Evolutionary conservation across 129 eudicot species (phyloP).

Genomic region (carrot (Daucus carota)): DNA sequence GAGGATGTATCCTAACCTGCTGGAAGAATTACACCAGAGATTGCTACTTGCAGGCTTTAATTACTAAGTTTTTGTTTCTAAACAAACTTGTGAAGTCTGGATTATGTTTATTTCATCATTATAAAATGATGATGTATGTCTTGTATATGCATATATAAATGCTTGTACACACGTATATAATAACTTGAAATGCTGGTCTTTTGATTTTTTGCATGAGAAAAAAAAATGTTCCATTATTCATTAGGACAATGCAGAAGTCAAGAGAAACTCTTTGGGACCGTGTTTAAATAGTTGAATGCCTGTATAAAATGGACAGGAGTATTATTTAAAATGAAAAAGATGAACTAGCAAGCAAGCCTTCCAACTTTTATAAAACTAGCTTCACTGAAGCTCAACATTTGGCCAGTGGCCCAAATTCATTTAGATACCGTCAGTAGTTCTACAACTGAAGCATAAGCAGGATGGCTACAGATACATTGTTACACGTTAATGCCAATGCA

Average conservation of each 20-base stretch:
- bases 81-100: background rate
- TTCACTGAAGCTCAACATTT: background rate
- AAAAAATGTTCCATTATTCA: too few relatives aligned
- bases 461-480: background rate
- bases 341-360: background rate
- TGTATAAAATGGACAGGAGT: background rate
- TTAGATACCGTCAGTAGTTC: background rate
- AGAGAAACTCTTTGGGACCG: too few relatives aligned
- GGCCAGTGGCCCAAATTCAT: background rate
- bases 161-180: background rate
- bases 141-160: background rate
- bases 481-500: background rate
- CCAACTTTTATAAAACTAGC: background rate
- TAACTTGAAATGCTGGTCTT: too few relatives aligned
- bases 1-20: background rate
- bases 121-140: background rate
- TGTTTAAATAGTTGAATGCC: background rate
- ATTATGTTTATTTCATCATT: background rate
- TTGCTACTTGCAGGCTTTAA: background rate
- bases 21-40: background rate
- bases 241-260: too few relatives aligned
- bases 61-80: background rate
- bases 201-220: too few relatives aligned
- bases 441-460: background rate
- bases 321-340: background rate